Evolutionary conservation across 371 early-diverging fungal species (phyloP).

Genomic region (Amoeboaphelidium protococcarum): DNA sequence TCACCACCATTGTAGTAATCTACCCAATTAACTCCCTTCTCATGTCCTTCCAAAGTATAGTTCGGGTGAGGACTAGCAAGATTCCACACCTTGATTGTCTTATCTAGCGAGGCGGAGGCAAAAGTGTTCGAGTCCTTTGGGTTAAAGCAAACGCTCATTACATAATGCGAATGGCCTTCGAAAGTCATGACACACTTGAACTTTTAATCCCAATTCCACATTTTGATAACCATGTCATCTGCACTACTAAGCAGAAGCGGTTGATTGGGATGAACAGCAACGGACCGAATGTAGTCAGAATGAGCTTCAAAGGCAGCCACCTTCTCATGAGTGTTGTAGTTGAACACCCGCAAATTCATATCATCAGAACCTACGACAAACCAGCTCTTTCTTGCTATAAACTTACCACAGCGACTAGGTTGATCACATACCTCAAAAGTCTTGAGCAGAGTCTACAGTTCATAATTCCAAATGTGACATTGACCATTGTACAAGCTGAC

Average conservation of each 20-base stretch:
- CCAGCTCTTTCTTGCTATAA: slow-evolving; percentile 89
- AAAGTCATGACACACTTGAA: slow-evolving; percentile 87
- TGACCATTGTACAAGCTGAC: slow-evolving; percentile 89
- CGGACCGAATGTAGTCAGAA: slow-evolving; percentile 86
- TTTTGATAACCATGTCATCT: slow-evolving; percentile 93
- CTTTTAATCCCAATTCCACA: slow-evolving; percentile 98
- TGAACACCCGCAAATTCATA: slow-evolving; percentile 90
- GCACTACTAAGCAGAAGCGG: slow-evolving; percentile 75
- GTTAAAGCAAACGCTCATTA: slow-evolving; percentile 89
- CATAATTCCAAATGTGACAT: slow-evolving; percentile 94
- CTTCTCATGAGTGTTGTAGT: slow-evolving; percentile 96
- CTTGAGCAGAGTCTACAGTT: slow-evolving; percentile 81
- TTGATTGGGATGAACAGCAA: slow-evolving; percentile 88
- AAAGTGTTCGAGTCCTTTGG: slow-evolving; percentile 92
- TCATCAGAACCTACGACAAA: slow-evolving; percentile 92
- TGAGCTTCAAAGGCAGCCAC: slow-evolving; percentile 92
- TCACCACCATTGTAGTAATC: slow-evolving; percentile 86
- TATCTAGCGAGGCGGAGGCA: slow-evolving; percentile 76
- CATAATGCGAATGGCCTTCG: slow-evolving; percentile 94
- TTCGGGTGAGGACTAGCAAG: slow-evolving; percentile 56
- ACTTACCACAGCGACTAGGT: slow-evolving; percentile 79
- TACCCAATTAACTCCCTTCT: slow-evolving; percentile 78
- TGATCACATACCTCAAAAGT: slow-evolving; percentile 80
- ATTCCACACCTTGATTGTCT: slow-evolving; percentile 76
- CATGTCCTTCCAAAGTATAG: slow-evolving; percentile 78